These are phyloP conservation scores for Trichophyton verrucosum DNA, from an alignment of 2,329 filamentous ascomycete genomes.

Conservation along the genomic window DNA sequence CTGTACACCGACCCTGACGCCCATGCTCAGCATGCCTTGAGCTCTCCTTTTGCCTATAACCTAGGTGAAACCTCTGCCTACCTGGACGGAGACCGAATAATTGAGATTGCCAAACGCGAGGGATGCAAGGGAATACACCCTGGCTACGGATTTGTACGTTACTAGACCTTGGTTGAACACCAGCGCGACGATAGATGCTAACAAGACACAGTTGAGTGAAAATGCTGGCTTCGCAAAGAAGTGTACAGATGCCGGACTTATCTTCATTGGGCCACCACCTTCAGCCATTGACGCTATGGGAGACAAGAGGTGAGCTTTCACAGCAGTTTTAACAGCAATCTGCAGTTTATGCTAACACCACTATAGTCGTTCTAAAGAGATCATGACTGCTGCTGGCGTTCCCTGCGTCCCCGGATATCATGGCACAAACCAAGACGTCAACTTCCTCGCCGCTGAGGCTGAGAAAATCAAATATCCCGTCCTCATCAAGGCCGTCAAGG, in stretches of 20 bases:
- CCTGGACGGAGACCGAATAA: conserved; percentile 85
- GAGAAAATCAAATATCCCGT: conserved; percentile 56
- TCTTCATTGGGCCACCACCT: conserved; percentile 84
- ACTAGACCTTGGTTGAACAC: not conserved
- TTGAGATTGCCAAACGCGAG: conserved; percentile 70
- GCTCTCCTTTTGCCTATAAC: conserved; percentile 70
- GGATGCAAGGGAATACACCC: conserved; percentile 88
- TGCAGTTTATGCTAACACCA: not conserved
- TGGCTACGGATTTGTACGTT: conserved; percentile 68
- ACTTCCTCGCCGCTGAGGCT: conserved; percentile 55
- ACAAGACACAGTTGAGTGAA: conserved; percentile 53
- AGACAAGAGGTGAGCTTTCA: conserved; percentile 57
- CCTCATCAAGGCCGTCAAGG: conserved; percentile 54
- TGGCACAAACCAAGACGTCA: conserved; percentile 62
- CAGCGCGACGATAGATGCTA: not conserved
- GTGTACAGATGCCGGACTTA: conserved; percentile 77
- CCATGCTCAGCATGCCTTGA: conserved; percentile 72
- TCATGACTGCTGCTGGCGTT: conserved; percentile 90
- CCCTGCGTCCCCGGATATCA: conserved; percentile 96
- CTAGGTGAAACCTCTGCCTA: conserved; percentile 71
- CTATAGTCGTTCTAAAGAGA: conserved; percentile 66
- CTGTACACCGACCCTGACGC: conserved; percentile 91
- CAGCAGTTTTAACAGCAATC: not conserved
- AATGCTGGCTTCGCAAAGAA: conserved; percentile 81
- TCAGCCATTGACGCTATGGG: conserved; percentile 73